Evolutionary conservation across 768 basidiomycete species (phyloP).

Genomic region (Leucosporidium yakuticum): DNA sequence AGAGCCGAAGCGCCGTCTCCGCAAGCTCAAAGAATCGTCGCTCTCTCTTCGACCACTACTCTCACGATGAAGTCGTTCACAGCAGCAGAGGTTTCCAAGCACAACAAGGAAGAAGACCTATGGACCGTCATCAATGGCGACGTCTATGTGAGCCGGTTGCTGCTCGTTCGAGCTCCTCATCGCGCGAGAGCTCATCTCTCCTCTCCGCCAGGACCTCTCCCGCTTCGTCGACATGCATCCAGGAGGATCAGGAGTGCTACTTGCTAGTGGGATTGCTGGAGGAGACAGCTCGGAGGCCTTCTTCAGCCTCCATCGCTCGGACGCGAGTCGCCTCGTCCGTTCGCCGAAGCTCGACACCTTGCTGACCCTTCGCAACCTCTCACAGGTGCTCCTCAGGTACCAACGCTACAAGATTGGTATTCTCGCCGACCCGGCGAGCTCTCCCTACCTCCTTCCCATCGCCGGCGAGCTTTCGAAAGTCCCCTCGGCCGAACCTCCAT

Average conservation of each 20-base stretch:
- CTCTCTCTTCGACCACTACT: too few species aligned
- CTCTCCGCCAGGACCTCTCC: slow-evolving; percentile 62
- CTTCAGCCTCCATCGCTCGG: slow-evolving; percentile 34
- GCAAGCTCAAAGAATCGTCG: too few species aligned
- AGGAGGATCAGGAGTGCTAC: slow-evolving; percentile 71
- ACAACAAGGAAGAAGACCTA: too few species aligned
- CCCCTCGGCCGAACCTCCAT: slow-evolving; percentile 82
- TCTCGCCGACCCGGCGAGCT: background rate
- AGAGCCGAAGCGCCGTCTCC: too few species aligned
- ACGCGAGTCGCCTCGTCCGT: slow-evolving; percentile 60
- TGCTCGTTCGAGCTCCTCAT: too few species aligned
- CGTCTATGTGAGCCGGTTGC: too few species aligned
- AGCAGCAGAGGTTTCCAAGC: too few species aligned
- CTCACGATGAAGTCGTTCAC: too few species aligned
- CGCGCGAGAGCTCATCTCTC: slow-evolving; percentile 46
- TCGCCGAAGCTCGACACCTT: background rate
- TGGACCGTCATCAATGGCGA: too few species aligned
- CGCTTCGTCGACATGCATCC: slow-evolving; percentile 77
- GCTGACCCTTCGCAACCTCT: background rate
- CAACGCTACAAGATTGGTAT: slow-evolving; percentile 30
- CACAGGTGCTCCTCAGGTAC: slow-evolving; percentile 18
- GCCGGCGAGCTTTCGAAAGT: slow-evolving; percentile 61
- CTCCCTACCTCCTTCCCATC: slow-evolving; percentile 47
- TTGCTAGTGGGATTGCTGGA: slow-evolving; percentile 63
- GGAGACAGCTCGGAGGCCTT: slow-evolving; percentile 29